Evolutionary conservation across 2,329 filamentous ascomycete species (phyloP), one percentile per base, ranked within the genome.

Genomic region (Triangularia verruculosa): DNA sequence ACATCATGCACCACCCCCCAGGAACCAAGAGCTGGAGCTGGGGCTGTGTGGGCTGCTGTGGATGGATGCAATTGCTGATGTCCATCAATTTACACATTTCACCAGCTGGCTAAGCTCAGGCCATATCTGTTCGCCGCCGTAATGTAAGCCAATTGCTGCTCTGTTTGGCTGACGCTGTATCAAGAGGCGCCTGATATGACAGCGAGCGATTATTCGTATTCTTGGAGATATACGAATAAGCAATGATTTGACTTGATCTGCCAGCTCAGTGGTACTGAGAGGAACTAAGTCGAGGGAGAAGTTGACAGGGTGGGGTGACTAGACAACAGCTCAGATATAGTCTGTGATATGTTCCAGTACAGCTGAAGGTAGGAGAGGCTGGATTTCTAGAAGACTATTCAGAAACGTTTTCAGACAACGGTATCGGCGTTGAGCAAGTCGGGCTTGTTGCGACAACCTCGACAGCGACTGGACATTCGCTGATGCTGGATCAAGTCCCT

Each of bases 21-120:
- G 39, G 39, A 47, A 47, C 39, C 39, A 47, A 47, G 39, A 47
- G 39, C 39, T 47, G 39, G 39, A 20, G 39, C 39, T 47, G 17
- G 20, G 39, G 54, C 27, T 51, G 39, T 43, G 57, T 25, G 24
- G 22, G 32, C 43, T 20, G 32, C 51, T 20, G 32, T 59, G 57
- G 25, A 59, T 30, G 32, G 20, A 24, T 51, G 56, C 24, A 28
- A 57, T 60, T 47, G 57, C 55, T 47, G 30, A 56, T 64, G 60
- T 65, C 52, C 52, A 56, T 62, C 28, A 61, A 60, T 60, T 65
- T 60, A 65, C 59, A 64, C 56, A 64, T 54, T 17, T 59, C 34
- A 57, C 28, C 28, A n/a, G 28, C 25, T 60, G 30, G 1, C 25
- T 9, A 30, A 59, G 39, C 57, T 59, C 57, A 59, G 34, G 28